Base-by-base conservation (phyloP, 495 filamentous ascomycete genomes). In the Podospora pseudocomata region DNA sequence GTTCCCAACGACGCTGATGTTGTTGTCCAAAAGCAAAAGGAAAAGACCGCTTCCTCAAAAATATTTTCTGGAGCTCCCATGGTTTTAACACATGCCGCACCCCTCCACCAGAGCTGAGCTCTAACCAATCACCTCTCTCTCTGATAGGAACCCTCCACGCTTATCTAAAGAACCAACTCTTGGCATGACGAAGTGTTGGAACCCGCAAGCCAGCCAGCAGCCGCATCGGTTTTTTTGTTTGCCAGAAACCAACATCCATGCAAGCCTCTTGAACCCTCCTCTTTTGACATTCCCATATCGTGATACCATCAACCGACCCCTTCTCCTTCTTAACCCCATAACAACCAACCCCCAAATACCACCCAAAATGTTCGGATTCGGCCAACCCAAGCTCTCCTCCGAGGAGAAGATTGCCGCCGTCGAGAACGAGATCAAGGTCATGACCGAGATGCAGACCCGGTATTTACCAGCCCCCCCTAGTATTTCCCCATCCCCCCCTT, bases 361-460 rank as follows among this genome's bases (percentile, higher is more conserved):
- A 9, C 3, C 67, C 79, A 95, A 73, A 63, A 96, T 98, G 94
- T 97, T 99, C 74, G 87, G 87, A 68, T 90, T 97, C 80, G 92
- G 93, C 79, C 86, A 89, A 71, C 91, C 93, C 64, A 92, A 97
- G 81, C 91, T 92, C 76, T 89, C 92, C 73, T 97, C 92, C 72
- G 95, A 91, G 73, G 88, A 97, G 84, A 98, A 98, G 85, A 94
- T 99, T 78, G 89, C 91, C 68, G 90, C 91, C 66, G 93, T 96
- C 68, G 93, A 98, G 82, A 91, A 90, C 67, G 95, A 99, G 83
- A 83, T 92, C 77, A 95, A 97, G 79, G 93, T 97, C 82, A 85
- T 97, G 53, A 90, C 93, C 56, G 92, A 97, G 79, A 97, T 97
- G 92, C 96, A 96, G 86, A 91, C 90, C 80, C 89, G 93, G 93